Evolutionary conservation across 106 monocot species (phyloP), one percentile per base, ranked within the genome.

Genomic region (Hemerocallis citrina): DNA sequence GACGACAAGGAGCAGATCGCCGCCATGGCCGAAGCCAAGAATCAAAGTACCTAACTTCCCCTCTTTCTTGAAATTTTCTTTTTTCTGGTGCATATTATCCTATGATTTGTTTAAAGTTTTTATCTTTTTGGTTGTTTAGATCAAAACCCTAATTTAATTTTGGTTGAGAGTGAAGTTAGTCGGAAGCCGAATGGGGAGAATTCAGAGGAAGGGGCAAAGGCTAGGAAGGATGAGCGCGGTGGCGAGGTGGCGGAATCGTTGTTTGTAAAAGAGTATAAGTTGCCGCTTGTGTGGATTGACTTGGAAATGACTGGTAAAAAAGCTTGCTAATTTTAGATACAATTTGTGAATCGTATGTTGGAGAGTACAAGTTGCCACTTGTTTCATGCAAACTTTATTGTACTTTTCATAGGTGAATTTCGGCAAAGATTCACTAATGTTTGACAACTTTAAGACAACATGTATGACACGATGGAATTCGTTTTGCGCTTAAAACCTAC

Each of bases 1-100:
- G 85, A 74, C 56, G 77, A 80, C 59, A 66, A 46, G 35, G 85
- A 80, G 19, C 58, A 80, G 62, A 50, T 67, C 17, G 39, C 29
- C 17, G 13, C 38, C 17, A 23, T 49, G 5, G 19, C 65, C 21
- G 39, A 47, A 71, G 35, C 43, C 38, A 38, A 33, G 7, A 17
- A 31, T 16, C 16, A 56, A 34, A 34, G 56, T 56, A 49, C 7
- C 49, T 0, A 14, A 44, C 17, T 44, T 44, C 43, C 15, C 17
- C 2, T 17, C 3, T 44, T 44, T 8, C 43, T 44, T 44, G 43
- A n/a, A n/a, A n/a, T 44, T 44, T 44, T 44, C 15, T 14, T 44
- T 44, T 17, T 1, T 2, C 15, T 44, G 5, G 43, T 44, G 17
- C 15, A 44, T 17, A 44, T 44, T 17, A 17, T n/a, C n/a, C n/a